Conservation (phyloP, 2,329 filamentous ascomycete species). For the Aureobasidium uvarum region DNA sequence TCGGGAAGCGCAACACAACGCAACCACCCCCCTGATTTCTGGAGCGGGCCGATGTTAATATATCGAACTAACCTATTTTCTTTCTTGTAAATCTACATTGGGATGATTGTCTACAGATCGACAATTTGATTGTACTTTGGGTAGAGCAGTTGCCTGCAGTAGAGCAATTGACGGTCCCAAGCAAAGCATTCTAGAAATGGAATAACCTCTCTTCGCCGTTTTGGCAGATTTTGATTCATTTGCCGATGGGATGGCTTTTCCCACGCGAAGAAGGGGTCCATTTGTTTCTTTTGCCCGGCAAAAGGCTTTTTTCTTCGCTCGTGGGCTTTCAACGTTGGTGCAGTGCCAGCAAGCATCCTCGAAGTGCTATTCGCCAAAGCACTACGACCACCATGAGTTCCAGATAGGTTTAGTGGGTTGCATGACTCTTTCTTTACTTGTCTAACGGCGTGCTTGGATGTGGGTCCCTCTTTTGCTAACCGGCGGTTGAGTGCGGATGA, state of each 20-base stretch:
- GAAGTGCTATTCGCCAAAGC: background rate
- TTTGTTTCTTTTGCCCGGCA: background rate
- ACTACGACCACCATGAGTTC: background rate
- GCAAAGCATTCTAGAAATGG: background rate
- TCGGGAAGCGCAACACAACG: background rate
- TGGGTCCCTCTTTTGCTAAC: background rate
- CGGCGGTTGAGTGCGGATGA: background rate
- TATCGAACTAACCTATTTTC: background rate
- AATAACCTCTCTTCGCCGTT: constrained; percentile 1
- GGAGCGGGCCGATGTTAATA: background rate
- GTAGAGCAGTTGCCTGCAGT: background rate
- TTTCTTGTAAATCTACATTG: no score
- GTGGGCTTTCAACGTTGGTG: constrained; percentile 5
- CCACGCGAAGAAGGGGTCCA: background rate
- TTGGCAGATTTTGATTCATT: background rate
- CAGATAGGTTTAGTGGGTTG: background rate
- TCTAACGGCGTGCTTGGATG: background rate
- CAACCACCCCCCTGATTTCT: background rate
- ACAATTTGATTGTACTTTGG: background rate
- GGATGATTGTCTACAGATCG: background rate
- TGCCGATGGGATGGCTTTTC: background rate
- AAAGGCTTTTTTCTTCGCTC: background rate
- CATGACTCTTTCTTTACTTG: background rate
- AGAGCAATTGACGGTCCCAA: background rate
- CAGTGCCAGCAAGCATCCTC: background rate